Conservation (phyloP, 2,329 filamentous ascomycete genomes). For the Geosmithia flava region DNA sequence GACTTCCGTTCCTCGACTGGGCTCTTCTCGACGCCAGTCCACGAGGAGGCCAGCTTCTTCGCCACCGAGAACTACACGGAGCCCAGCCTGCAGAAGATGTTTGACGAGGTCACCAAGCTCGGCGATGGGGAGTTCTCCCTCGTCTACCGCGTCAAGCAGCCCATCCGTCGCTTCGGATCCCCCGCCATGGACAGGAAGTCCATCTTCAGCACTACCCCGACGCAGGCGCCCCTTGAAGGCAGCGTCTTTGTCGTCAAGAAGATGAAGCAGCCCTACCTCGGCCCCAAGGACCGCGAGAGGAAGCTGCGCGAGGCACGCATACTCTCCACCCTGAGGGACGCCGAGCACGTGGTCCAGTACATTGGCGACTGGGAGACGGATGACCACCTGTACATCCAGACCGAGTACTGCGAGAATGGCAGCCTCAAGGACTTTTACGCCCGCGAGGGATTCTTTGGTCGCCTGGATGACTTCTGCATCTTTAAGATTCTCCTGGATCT, state of each 20-base stretch:
- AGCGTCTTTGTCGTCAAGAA: slow-evolving; percentile 90
- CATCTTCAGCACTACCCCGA: neutral
- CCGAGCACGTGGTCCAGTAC: slow-evolving; percentile 77
- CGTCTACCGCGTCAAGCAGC: slow-evolving; percentile 65
- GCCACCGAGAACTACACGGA: slow-evolving; percentile 45
- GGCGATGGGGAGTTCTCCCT: slow-evolving; percentile 89
- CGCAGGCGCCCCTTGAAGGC: slow-evolving; percentile 19
- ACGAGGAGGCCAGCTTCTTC: slow-evolving; percentile 54
- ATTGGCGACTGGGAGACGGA: slow-evolving; percentile 81
- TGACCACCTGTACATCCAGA: slow-evolving; percentile 87
- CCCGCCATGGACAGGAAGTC: neutral
- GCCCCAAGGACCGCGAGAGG: slow-evolving; percentile 65
- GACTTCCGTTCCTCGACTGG: slow-evolving; percentile 36
- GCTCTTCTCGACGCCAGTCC: slow-evolving; percentile 54
- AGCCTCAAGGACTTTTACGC: slow-evolving; percentile 77
- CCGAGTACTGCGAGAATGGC: slow-evolving; percentile 91
- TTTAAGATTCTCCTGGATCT: slow-evolving; percentile 95
- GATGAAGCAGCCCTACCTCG: slow-evolving; percentile 66
- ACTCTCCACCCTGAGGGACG: slow-evolving; percentile 62
- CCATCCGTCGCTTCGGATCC: neutral
- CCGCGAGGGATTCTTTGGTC: slow-evolving; percentile 70
- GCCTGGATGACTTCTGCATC: slow-evolving; percentile 92
- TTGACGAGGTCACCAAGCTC: slow-evolving; percentile 67
- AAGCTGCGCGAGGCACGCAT: slow-evolving; percentile 78
- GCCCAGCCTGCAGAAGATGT: slow-evolving; percentile 58